Percentiles rank a stretch among this genome's conserved stretches.
These are phyloP conservation scores for Sporothrix globosa DNA, from an alignment of 2,329 filamentous ascomycete genomes.

Conservation along the genomic window DNA sequence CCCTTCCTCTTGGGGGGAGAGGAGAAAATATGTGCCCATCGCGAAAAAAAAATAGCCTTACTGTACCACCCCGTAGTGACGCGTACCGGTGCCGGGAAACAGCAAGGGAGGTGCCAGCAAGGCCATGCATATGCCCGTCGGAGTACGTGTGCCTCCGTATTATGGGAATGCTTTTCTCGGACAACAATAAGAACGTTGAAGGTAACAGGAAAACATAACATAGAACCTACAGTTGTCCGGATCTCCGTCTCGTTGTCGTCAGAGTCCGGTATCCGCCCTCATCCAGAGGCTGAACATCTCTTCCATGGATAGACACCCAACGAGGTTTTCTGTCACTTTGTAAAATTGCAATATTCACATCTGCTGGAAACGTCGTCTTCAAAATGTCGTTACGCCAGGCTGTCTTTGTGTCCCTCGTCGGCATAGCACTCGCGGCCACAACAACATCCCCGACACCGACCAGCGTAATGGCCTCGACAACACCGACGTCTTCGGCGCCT, in stretches of 20 bases:
- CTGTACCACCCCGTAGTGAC: slow-evolving; percentile 8
- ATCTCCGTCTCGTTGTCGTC: slow-evolving; percentile 10
- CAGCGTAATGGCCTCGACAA: no score
- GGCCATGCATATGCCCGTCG: slow-evolving; percentile 21
- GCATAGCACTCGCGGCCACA: not conserved
- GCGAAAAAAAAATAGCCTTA: not conserved
- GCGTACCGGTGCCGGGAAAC: slow-evolving; percentile 8
- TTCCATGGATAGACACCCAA: no score
- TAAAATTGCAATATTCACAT: not conserved
- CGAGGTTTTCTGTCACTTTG: not conserved
- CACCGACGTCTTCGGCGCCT: not conserved
- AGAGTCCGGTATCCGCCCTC: not conserved
- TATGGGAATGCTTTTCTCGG: no score
- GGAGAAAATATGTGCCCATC: no score
- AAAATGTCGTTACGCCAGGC: slow-evolving; percentile 8
- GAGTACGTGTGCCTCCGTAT: not conserved
- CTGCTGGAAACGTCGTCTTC: no score
- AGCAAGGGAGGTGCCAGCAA: not conserved
- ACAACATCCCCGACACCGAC: not conserved
- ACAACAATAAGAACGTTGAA: not conserved
- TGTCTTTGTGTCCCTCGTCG: not conserved
- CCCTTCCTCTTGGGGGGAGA: no score
- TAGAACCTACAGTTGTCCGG: not conserved
- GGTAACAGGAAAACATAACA: not conserved
- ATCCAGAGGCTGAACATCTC: not conserved